Conservation (phyloP, 2,329 filamentous ascomycete genomes). For the Epichloe hybrida region DNA sequence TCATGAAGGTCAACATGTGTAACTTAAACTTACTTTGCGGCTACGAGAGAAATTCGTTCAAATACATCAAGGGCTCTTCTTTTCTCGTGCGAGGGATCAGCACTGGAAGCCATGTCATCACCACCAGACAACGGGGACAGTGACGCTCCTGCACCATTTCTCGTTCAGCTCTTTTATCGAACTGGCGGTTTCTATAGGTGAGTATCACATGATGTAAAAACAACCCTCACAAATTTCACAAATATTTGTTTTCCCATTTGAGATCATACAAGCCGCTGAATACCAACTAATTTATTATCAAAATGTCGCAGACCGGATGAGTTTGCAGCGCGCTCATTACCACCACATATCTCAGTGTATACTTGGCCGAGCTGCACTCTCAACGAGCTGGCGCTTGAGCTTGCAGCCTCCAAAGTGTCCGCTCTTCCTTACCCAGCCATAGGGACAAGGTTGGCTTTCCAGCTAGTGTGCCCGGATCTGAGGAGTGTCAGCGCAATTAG, state of each 20-base stretch:
- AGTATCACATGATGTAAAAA: slow-evolving; percentile 2
- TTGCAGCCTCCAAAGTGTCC: slow-evolving; percentile 50
- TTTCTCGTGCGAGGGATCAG: not conserved
- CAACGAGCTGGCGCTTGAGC: slow-evolving; percentile 63
- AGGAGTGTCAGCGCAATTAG: slow-evolving; percentile 17
- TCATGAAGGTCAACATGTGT: not conserved
- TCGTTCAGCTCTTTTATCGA: slow-evolving; percentile 75
- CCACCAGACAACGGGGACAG: slow-evolving; percentile 38
- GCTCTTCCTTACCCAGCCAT: slow-evolving; percentile 61
- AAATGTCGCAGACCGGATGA: slow-evolving; percentile 47
- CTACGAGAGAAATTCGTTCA: not conserved
- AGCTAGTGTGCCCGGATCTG: slow-evolving; percentile 73
- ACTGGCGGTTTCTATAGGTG: slow-evolving; percentile 58
- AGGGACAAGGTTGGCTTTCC: slow-evolving; percentile 77
- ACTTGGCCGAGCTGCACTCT: slow-evolving; percentile 76
- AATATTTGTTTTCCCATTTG: too few species aligned
- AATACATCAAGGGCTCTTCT: not conserved
- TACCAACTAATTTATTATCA: too few species aligned
- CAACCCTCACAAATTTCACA: not conserved
- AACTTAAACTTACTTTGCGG: not conserved
- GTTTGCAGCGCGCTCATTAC: slow-evolving; percentile 46
- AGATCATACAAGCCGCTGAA: too few species aligned
- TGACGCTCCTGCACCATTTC: slow-evolving; percentile 63
- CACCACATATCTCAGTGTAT: slow-evolving; percentile 65
- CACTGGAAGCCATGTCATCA: slow-evolving; percentile 11